These are phyloP conservation scores for Biscogniauxia marginata DNA, from an alignment of 2,329 filamentous ascomycete genomes.

Conservation along the genomic window DNA sequence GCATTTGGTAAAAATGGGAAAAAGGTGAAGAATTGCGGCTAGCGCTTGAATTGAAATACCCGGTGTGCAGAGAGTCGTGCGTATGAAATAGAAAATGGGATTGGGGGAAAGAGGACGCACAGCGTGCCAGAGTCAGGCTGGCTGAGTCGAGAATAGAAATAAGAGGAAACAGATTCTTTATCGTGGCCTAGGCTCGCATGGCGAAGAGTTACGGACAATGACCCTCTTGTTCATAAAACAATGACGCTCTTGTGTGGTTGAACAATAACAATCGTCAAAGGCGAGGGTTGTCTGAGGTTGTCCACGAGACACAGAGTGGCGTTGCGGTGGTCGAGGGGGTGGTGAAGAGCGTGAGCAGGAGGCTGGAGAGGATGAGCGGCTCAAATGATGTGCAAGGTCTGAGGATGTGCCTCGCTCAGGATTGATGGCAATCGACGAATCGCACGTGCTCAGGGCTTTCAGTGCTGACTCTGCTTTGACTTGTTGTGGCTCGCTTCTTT, in stretches of 20 bases:
- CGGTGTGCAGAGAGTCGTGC: background rate
- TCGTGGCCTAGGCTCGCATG: slow-evolving; percentile 13
- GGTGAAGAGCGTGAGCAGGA: background rate
- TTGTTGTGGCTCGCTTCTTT: background rate
- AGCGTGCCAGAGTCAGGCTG: slow-evolving; percentile 13
- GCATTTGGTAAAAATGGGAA: background rate
- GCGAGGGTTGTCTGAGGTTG: slow-evolving; percentile 8
- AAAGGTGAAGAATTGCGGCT: background rate
- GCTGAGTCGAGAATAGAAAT: slow-evolving; percentile 23
- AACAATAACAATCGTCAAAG: slow-evolving; percentile 22
- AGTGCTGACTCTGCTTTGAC: background rate
- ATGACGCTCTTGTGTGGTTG: slow-evolving; percentile 14
- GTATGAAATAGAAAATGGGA: background rate
- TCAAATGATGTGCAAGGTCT: background rate
- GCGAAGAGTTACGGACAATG: slow-evolving; percentile 19
- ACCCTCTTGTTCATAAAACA: slow-evolving; percentile 17
- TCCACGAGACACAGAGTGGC: background rate
- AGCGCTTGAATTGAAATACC: background rate
- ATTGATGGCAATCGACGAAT: background rate
- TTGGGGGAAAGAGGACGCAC: slow-evolving; percentile 13
- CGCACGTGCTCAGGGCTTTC: too few species aligned
- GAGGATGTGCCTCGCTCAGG: background rate
- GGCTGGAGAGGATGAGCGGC: background rate
- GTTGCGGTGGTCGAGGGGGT: background rate
- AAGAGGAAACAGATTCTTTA: slow-evolving; percentile 23